Conservation (phyloP, 768 basidiomycete genomes). For the Agrocybe pediades region DNA sequence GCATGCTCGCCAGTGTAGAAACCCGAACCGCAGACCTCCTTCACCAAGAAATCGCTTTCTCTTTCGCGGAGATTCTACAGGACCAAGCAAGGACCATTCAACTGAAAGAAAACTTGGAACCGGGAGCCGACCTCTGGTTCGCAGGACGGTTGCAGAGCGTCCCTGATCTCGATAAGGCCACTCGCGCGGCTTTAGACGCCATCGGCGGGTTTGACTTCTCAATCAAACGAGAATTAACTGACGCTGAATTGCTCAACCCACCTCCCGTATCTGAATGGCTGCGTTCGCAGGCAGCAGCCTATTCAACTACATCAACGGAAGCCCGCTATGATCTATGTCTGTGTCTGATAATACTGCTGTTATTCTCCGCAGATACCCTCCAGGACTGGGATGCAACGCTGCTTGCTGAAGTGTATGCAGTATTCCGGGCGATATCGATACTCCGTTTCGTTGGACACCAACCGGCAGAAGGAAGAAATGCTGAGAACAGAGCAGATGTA, state of each 20-base stretch:
- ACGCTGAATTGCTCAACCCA: slow-evolving; percentile 56
- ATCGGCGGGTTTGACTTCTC: slow-evolving; percentile 71
- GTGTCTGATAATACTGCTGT: slow-evolving; percentile 63
- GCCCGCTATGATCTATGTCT: slow-evolving; percentile 79
- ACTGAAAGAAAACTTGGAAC: slow-evolving; percentile 59
- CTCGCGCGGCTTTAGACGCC: slow-evolving; percentile 62
- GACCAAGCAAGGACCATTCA: slow-evolving; percentile 59
- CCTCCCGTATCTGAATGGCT: slow-evolving; percentile 63
- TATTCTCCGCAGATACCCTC: slow-evolving; percentile 71
- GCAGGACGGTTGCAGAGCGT: slow-evolving; percentile 58
- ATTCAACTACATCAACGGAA: slow-evolving; percentile 60
- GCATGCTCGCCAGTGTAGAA: slow-evolving; percentile 58
- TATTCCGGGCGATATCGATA: slow-evolving; percentile 78
- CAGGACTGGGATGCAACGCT: slow-evolving; percentile 63
- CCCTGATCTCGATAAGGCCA: slow-evolving; percentile 55
- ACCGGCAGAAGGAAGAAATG: slow-evolving; percentile 39
- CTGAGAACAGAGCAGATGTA: slow-evolving; percentile 10
- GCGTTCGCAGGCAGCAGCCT: slow-evolving; percentile 61
- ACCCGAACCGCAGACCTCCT: slow-evolving; percentile 60
- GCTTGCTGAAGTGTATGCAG: slow-evolving; percentile 74
- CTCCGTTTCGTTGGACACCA: slow-evolving; percentile 62
- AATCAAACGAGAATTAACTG: slow-evolving; percentile 78
- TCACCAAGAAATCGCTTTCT: slow-evolving; percentile 78
- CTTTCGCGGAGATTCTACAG: slow-evolving; percentile 72
- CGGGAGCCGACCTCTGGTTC: slow-evolving; percentile 63